Evolutionary conservation across 73 alveolate species (phyloP), one percentile per base, ranked within the genome.

Genomic region (Paramecium sexaurelia): DNA sequence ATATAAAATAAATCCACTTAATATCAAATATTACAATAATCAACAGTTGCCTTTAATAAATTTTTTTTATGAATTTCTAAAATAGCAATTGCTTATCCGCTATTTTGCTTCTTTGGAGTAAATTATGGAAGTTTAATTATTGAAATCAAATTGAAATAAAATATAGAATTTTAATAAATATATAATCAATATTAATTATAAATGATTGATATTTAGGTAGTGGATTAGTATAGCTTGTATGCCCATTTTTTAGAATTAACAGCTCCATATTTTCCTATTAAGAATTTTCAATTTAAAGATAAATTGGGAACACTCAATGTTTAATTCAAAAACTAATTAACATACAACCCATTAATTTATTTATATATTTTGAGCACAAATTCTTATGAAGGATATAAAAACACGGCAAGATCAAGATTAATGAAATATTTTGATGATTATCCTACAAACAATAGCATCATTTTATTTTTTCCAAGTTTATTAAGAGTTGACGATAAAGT

Each of bases 401-500:
- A 71, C 13, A 71, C 43, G 1, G 86, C 57, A n/a, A 71, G 86
- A 71, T 29, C 9, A 33, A 10, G 86, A 71, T 37, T 71, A 71
- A 71, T 71, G 55, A 32, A 36, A 35, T 71, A 35, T 71, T 37
- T 71, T 33, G 56, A 71, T 33, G 55, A 32, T 40, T 35, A 4
- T 71, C 56, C 86, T 11, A 17, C 37, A 32, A 71, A 36, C 9
- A 35, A 71, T 32, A 71, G 57, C 32, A 32, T 71, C 17, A 71
- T 71, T 0, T 17, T 71, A 71, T 71, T 35, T 36, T 71, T 71
- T 37, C 86, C 86, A 71, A 71, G 86, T 71, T 40, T 71, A 8
- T 71, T 71, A 40, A 33, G 86, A 71, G 86, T 71, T 15, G 86
- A 71, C 35, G 86, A 71, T 10, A 71, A 71, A 71, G 55, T 71